Conservation (phyloP, 306 rosid genomes). For the Vigna nakashimae region DNA sequence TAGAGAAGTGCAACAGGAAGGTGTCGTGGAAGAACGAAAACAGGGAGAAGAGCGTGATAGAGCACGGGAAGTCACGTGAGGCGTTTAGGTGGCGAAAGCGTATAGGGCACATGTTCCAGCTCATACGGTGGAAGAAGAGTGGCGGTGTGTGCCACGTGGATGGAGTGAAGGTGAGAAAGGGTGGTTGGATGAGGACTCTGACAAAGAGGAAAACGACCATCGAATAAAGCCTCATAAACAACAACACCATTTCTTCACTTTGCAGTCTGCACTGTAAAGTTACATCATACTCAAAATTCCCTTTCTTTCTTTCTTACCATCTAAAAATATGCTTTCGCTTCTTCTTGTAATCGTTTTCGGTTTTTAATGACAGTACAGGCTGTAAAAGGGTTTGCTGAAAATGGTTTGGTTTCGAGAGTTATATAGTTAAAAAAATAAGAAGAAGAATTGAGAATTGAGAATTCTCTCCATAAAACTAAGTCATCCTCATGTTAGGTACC, state of each 20-base stretch:
- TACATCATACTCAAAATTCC: constrained; percentile 55
- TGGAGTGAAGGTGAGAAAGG: constrained; percentile 80
- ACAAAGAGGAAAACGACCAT: constrained; percentile 76
- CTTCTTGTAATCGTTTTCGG: constrained; percentile 34
- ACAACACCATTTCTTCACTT: constrained; percentile 8
- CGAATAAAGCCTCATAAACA: constrained; percentile 51
- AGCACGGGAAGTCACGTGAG: constrained; percentile 76
- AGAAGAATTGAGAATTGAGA: too few species aligned
- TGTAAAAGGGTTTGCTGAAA: constrained; percentile 60
- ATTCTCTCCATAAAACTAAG: too few species aligned
- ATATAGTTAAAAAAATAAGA: background rate
- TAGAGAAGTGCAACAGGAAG: constrained; percentile 65
- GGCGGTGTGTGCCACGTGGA: constrained; percentile 82
- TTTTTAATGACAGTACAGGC: constrained; percentile 52
- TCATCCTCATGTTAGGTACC: constrained; percentile 54
- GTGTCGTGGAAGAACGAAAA: constrained; percentile 62
- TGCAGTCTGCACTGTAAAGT: constrained; percentile 60
- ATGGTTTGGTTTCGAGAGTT: constrained; percentile 50
- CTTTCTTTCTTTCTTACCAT: constrained; percentile 65
- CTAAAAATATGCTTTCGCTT: constrained; percentile 51
- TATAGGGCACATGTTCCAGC: constrained; percentile 88
- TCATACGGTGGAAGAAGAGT: constrained; percentile 81
- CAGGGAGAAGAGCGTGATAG: constrained; percentile 76
- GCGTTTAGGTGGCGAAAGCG: constrained; percentile 91
- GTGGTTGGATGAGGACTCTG: constrained; percentile 79